phyloP scores from a whole-genome alignment of 2,329 filamentous ascomycete genomes.

The Sclerotiophoma versabilis region DNA sequence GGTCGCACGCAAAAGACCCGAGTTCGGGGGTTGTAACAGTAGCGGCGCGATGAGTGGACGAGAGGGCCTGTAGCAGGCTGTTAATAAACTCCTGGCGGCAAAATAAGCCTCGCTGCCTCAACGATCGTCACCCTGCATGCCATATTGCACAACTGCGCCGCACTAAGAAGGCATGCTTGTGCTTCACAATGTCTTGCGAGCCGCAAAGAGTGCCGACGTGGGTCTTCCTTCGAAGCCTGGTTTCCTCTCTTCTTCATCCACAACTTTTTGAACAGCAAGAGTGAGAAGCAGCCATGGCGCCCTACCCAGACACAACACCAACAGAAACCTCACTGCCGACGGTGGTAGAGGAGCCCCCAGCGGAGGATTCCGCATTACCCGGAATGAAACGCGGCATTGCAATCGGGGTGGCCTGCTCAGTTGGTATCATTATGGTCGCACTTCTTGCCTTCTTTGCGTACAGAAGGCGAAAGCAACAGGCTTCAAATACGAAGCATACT shows the following conservation, averaged over 20 bases:
- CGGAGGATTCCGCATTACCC: conserved; percentile 25
- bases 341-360: neutral
- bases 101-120: conserved; percentile 22
- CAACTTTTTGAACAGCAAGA: neutral
- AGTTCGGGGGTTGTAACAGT: conserved; percentile 8
- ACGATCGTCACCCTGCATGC: conserved; percentile 15
- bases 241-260: neutral
- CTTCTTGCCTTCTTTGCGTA: conserved; percentile 31
- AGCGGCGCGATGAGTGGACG: conserved; percentile 15
- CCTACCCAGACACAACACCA: conserved; percentile 8
- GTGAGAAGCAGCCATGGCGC: conserved; percentile 10
- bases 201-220: conserved; percentile 2
- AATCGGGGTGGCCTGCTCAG: conserved; percentile 36
- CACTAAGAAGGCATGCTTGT: conserved; percentile 10
- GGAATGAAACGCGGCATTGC: conserved; percentile 42
- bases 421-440: conserved; percentile 31
- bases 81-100: conserved; percentile 20
- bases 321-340: neutral
- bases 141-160: conserved; percentile 19
- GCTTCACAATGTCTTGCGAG: conserved; percentile 11
- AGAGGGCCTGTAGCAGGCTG: conserved; percentile 5
- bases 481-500: conserved; percentile 9
- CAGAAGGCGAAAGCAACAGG: conserved; percentile 27
- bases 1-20: conserved; percentile 7
- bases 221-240: neutral